Base-by-base conservation (phyloP, 75 land plant species). In the Isoetes taiwanensis region DNA sequence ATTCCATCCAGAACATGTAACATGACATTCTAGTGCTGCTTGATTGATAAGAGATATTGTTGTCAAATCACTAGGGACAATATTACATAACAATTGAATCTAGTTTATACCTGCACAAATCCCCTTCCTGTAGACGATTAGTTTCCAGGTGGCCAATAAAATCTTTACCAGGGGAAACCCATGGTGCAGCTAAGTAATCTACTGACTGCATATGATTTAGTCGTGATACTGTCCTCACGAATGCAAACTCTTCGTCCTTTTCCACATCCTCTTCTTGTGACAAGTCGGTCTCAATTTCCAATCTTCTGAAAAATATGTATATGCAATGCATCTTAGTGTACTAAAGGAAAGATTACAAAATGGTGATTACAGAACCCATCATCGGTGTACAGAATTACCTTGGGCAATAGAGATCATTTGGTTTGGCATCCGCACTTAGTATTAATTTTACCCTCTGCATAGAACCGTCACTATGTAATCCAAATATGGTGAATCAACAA, bases 211-310 rank as follows among this genome's bases (percentile, higher is more conserved):
- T 69, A 24, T 69, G 72, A 55, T 63, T 54, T 23, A 69, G 35
- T 24, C 72, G 67, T 21, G 72, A 69, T 28, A 69, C 68, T 9
- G 72, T 69, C 20, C 72, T 37, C 27, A 66, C 72, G 48, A 69
- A 69, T 14, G 72, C 72, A 57, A 69, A 69, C 52, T 69, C 72
- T 38, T 69, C 72, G 59, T 69, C 72, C 27, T 57, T 69, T 41
- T 69, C 72, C 56, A 34, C 72, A 53, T 69, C 55, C 11, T 32
- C 9, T 30, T 24, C 39, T 14, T 10, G 12, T 14, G 39, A 10
- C 12, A 37, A 37, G 39, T 37, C 39, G 12, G 14, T 10, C 54
- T 35, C 64, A 3, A 57, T 63, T 41, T 65, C 68, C 43, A 42
- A 33, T 52, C 68, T 65, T 62, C 64, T 30, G 43, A 33, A 26